A percentile compares a stretch with the other conserved stretches of the same genome.
Conservation (phyloP, 352 stramenopile genomes). For the Blastocystis sp. region DNA sequence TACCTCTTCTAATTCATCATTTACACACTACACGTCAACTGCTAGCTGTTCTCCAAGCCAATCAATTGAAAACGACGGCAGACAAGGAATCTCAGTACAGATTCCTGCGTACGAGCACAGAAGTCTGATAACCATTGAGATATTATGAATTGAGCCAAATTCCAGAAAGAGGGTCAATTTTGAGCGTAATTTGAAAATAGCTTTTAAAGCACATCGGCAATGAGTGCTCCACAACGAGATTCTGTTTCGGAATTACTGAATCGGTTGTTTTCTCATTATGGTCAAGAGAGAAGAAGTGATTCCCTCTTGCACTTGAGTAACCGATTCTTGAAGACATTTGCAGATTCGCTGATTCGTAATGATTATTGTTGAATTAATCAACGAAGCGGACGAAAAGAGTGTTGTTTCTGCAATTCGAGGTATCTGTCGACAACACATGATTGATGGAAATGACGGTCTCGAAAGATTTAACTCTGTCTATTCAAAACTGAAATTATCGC, state of each 20-base stretch:
- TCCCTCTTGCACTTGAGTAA: not conserved
- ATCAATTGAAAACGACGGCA: conserved; percentile 4
- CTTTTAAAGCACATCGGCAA: not conserved
- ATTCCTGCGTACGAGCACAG: not conserved
- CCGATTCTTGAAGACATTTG: not conserved
- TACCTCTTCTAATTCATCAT: conserved; percentile 6
- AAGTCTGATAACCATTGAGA: conserved; percentile 14
- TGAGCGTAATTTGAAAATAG: not conserved
- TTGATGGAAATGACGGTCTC: not conserved
- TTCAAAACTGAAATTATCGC: not conserved
- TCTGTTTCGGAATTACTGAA: conserved; percentile 14
- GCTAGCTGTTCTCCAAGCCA: not conserved
- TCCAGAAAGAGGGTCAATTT: not conserved
- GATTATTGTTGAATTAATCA: not conserved
- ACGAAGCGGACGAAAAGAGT: conserved; percentile 1
- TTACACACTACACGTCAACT: not conserved
- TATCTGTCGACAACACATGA: not conserved
- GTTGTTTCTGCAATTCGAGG: conserved; percentile 1
- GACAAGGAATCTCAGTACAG: not conserved
- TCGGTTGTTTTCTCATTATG: not conserved
- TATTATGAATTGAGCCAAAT: not conserved
- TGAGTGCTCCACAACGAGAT: not conserved
- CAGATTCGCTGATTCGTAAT: conserved; percentile 10
- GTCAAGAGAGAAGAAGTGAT: not conserved
- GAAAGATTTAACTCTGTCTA: conserved; percentile 24